A percentile compares a stretch with the other conserved stretches of the same genome.
These are phyloP conservation scores for Populus tomentosa DNA, from an alignment of 441 rosid species.

Conservation along the genomic window DNA sequence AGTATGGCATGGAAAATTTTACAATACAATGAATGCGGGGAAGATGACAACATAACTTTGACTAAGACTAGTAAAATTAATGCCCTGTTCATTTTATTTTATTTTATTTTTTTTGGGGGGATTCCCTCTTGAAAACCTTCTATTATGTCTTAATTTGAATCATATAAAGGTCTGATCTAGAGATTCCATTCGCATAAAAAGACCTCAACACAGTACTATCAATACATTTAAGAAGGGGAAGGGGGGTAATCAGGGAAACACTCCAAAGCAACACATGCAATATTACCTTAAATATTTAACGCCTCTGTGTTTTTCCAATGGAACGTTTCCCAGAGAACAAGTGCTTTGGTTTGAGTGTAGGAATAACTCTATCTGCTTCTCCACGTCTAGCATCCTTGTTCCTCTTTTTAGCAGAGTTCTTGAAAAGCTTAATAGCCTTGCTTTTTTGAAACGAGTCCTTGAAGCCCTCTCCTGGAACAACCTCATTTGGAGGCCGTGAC, in stretches of 20 bases:
- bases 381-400: slow-evolving; percentile 82
- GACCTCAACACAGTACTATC: no score
- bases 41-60: background rate
- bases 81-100: no score
- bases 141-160: no score
- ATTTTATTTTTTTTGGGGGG: no score
- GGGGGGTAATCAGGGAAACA: background rate
- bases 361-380: slow-evolving; percentile 84
- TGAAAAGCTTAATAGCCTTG: slow-evolving; percentile 44
- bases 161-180: background rate
- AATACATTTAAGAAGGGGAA: no score
- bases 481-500: slow-evolving; percentile 62
- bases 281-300: slow-evolving; percentile 29
- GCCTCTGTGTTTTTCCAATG: slow-evolving; percentile 59
- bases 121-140: no score
- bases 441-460: slow-evolving; percentile 69
- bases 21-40: background rate
- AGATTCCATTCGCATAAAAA: background rate
- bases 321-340: slow-evolving; percentile 82
- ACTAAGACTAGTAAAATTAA: background rate
- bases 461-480: slow-evolving; percentile 72
- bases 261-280: background rate
- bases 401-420: slow-evolving; percentile 61
- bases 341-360: slow-evolving; percentile 66
- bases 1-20: background rate